Conservation (phyloP, 768 basidiomycete species). For the Filobasidium floriforme region DNA sequence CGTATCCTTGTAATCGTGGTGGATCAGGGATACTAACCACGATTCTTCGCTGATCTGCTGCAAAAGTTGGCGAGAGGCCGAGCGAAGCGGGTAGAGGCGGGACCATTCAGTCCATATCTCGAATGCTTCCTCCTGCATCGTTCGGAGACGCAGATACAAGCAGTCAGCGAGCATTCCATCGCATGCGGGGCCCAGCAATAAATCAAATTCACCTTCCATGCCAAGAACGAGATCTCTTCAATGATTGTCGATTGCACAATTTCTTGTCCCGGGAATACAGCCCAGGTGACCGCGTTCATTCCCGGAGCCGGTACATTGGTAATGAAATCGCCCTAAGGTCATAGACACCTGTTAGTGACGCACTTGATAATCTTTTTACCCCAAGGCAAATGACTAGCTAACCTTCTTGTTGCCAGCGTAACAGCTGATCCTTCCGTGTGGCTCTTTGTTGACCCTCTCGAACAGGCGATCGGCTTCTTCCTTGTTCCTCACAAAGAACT, state of each 20-base stretch:
- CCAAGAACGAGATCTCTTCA: conserved; percentile 83
- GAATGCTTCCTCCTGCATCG: conserved; percentile 80
- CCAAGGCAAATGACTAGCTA: conserved; percentile 27
- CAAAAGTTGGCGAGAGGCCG: conserved; percentile 64
- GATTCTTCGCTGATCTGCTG: conserved; percentile 62
- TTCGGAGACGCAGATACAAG: not conserved
- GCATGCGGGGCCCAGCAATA: not conserved
- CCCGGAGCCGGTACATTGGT: conserved; percentile 72
- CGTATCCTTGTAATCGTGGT: conserved; percentile 80
- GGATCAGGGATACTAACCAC: conserved; percentile 86
- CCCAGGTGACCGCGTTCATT: conserved; percentile 97
- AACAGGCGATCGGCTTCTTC: conserved; percentile 50
- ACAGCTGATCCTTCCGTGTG: conserved; percentile 57
- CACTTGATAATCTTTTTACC: no score
- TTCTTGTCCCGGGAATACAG: conserved; percentile 93
- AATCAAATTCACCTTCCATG: conserved; percentile 73
- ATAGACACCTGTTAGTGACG: not conserved
- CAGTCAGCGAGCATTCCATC: not conserved
- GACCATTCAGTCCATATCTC: conserved; percentile 95
- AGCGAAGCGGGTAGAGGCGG: conserved; percentile 68
- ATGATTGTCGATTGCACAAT: conserved; percentile 94
- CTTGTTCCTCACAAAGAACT: conserved; percentile 65
- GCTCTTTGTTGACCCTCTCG: conserved; percentile 49
- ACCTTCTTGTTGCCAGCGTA: conserved; percentile 77
- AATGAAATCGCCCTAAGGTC: conserved; percentile 60